Evolutionary conservation across 331 rosid species (phyloP).

Genomic region (Quercus lobata): DNA sequence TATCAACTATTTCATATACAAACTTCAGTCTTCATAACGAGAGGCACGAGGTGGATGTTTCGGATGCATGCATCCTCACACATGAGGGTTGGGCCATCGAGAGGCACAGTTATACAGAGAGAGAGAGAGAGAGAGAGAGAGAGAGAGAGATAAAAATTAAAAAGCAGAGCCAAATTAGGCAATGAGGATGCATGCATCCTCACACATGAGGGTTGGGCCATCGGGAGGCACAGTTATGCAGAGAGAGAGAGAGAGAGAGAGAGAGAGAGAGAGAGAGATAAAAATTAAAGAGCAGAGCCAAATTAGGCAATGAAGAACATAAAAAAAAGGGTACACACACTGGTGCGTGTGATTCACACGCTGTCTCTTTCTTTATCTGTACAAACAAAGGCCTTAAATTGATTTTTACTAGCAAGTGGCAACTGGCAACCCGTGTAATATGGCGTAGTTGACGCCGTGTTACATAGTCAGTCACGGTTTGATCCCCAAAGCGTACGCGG

Average conservation of each 20-base stretch:
- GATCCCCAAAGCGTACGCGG: neutral
- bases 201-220: no score
- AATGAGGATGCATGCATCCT: no score
- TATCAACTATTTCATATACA: no score
- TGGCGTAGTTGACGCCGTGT: slow-evolving; percentile 16
- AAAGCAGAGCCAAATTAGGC: slow-evolving; percentile 24
- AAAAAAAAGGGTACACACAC: neutral
- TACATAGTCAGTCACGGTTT: neutral
- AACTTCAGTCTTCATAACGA: neutral
- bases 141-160: neutral
- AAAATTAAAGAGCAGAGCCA: slow-evolving; percentile 24
- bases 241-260: neutral
- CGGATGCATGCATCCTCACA: no score
- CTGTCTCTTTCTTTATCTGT: neutral
- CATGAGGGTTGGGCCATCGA: no score
- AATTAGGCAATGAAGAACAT: neutral
- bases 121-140: no score
- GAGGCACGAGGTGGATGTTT: no score
- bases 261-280: neutral
- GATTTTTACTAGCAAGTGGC: no score
- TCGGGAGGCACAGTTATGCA: no score
- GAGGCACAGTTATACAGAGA: no score
- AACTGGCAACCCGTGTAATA: neutral
- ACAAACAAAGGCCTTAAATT: no score
- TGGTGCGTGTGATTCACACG: slow-evolving; percentile 9